phyloP scores from a whole-genome alignment of 2,329 filamentous ascomycete genomes.

The Pseudogymnoascus sp. region DNA sequence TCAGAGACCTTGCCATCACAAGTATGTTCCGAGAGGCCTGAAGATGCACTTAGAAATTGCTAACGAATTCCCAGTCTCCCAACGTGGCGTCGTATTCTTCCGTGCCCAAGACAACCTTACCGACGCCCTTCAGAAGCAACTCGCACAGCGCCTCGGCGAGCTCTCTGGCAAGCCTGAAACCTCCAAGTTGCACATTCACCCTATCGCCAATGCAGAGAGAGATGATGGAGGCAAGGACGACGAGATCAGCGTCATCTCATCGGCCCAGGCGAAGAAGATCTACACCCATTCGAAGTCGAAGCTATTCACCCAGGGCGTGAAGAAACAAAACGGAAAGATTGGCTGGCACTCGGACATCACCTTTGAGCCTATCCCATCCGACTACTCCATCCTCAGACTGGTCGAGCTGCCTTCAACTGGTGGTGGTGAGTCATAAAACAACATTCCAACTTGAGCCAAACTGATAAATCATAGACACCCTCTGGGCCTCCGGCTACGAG shows the following conservation, averaged over 20 bases:
- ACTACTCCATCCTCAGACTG: constrained; percentile 44
- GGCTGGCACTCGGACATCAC: constrained; percentile 57
- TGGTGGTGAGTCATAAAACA: constrained; percentile 26
- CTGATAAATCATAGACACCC: constrained; percentile 38
- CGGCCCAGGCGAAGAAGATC: constrained; percentile 43
- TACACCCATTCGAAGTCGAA: constrained; percentile 30
- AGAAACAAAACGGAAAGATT: constrained; percentile 38
- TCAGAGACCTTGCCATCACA: constrained; percentile 42
- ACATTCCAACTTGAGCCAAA: constrained; percentile 25
- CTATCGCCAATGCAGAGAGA: constrained; percentile 43
- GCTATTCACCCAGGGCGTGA: constrained; percentile 31
- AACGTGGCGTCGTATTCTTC: constrained; percentile 63
- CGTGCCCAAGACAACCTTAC: constrained; percentile 52
- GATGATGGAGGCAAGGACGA: constrained; percentile 47
- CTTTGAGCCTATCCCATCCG: constrained; percentile 54
- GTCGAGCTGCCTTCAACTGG: constrained; percentile 26
- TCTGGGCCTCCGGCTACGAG: constrained; percentile 61
- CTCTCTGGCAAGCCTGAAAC: constrained; percentile 47
- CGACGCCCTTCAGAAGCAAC: constrained; percentile 56
- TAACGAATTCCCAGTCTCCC: constrained; percentile 43
- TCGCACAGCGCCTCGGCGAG: constrained; percentile 52
- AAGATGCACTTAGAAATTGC: neutral
- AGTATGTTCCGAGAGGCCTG: constrained; percentile 20
- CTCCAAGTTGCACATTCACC: constrained; percentile 52
- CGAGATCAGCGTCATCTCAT: constrained; percentile 57